Percentiles rank a stretch among this genome's conserved stretches.
Conservation (phyloP, 1,139 yeast genomes). For the Zygosaccharomyces pseudobailii region DNA sequence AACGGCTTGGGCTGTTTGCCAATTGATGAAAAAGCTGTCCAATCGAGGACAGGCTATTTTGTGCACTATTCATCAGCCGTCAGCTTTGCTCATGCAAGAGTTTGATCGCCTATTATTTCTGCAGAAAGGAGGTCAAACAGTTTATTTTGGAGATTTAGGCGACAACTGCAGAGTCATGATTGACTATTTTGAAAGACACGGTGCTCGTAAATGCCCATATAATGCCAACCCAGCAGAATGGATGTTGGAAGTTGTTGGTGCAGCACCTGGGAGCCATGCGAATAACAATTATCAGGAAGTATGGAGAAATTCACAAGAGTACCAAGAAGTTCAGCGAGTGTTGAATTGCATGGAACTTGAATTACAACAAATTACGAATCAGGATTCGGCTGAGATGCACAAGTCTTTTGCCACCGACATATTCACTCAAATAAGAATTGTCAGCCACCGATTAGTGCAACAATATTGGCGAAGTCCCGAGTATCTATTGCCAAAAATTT, state of each 20-base stretch:
- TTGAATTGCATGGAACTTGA: slow-evolving; percentile 45
- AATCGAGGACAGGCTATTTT: slow-evolving; percentile 77
- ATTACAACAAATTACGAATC: slow-evolving; percentile 24
- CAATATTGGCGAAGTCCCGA: slow-evolving; percentile 63
- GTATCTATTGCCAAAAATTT: slow-evolving; percentile 52
- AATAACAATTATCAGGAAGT: slow-evolving; percentile 59
- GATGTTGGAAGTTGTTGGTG: slow-evolving; percentile 78
- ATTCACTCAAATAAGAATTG: slow-evolving; percentile 47
- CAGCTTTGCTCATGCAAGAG: slow-evolving; percentile 69
- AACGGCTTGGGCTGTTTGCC: slow-evolving; percentile 84
- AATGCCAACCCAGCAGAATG: slow-evolving; percentile 79
- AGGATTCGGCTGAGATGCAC: slow-evolving; percentile 8
- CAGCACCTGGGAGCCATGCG: slow-evolving; percentile 72
- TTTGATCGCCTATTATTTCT: slow-evolving; percentile 71
- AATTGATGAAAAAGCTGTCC: slow-evolving; percentile 69
- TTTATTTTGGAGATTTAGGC: slow-evolving; percentile 78
- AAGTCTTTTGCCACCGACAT: slow-evolving; percentile 44
- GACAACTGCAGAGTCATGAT: slow-evolving; percentile 55
- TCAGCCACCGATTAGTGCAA: slow-evolving; percentile 48
- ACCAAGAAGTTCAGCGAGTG: slow-evolving; percentile 41
- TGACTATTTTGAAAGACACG: slow-evolving; percentile 63
- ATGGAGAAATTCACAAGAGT: slow-evolving; percentile 60
- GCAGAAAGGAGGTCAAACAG: slow-evolving; percentile 72
- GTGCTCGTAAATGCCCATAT: slow-evolving; percentile 60
- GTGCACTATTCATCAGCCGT: slow-evolving; percentile 83